A percentile compares a stretch with the other conserved stretches of the same genome.
These are phyloP conservation scores for Favolaschia claudopus DNA, from an alignment of 768 basidiomycete species.

Conservation along the genomic window DNA sequence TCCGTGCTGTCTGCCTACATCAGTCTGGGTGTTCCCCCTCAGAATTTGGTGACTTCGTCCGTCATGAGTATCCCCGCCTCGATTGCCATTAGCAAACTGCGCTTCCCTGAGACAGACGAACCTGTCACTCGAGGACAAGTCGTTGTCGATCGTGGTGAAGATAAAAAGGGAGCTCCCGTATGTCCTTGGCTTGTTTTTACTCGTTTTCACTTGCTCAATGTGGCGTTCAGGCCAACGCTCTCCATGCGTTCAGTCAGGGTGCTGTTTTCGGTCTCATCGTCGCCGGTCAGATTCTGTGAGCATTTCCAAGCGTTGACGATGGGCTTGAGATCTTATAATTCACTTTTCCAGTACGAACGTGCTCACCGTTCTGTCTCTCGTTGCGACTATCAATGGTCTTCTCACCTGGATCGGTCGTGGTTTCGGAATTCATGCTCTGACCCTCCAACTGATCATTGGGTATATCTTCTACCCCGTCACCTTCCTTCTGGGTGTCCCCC, in stretches of 20 bases:
- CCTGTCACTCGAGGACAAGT: constrained; percentile 86
- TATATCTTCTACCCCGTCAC: constrained; percentile 91
- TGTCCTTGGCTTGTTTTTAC: constrained; percentile 24
- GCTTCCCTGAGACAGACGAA: constrained; percentile 83
- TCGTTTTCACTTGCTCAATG: constrained; percentile 1
- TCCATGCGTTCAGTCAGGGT: constrained; percentile 90
- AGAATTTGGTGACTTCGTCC: constrained; percentile 86
- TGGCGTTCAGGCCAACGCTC: constrained; percentile 76
- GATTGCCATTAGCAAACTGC: constrained; percentile 90
- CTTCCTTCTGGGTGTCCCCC: constrained; percentile 84
- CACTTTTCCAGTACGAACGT: constrained; percentile 77
- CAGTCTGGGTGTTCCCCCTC: constrained; percentile 74
- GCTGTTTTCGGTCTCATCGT: constrained; percentile 86
- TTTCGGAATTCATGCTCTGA: constrained; percentile 83
- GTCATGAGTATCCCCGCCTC: constrained; percentile 97
- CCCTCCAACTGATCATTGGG: constrained; percentile 83
- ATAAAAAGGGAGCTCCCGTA: constrained; percentile 61
- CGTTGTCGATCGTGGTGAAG: constrained; percentile 80
- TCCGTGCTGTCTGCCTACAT: constrained; percentile 90
- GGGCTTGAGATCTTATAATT: constrained; percentile 18
- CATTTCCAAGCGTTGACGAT: constrained; percentile 4
- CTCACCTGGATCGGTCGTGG: constrained; percentile 90
- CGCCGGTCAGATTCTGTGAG: constrained; percentile 86
- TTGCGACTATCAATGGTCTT: constrained; percentile 82
- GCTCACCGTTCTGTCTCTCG: constrained; percentile 82